Base-by-base conservation (phyloP, 2,329 filamentous ascomycete genomes). In the Colletotrichum shisoi region DNA sequence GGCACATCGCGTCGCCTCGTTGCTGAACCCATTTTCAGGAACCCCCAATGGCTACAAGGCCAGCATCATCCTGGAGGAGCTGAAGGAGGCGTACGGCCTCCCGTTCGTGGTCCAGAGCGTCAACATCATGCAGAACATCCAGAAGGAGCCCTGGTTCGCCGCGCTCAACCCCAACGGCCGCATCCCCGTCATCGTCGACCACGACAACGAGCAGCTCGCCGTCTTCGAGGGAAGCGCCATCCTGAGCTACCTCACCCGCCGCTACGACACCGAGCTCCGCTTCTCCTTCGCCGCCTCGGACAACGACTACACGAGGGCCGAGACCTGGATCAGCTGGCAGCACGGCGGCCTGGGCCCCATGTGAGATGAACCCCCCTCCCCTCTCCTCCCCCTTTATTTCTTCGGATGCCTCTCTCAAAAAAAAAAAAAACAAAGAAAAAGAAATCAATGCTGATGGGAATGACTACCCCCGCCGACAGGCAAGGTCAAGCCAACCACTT, bases 401-500 rank as follows among this genome's bases (percentile, higher is more conserved):
- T 13, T 4, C 40, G 31, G n/a, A 46, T 15, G 3, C 24, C 24
- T 24, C 24, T 24, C 24, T 24, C 24, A 24, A 24, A 24, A 24
- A 3, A 24, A 24, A 24, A 24, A 24, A 24, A 24, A 24, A 3
- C 3, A 24, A 3, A 3, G 3, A 3, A 24, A 24, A 24, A 24
- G 3, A 24, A 24, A 24, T 44, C 5, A 9, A 62, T 8, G 49
- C 12, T 27, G 21, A 15, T n/a, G 34, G 5, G 44, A 9, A 13
- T 12, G 48, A 37, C 44, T 2, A 58, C 76, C 76, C 1, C 39
- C 1, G 24, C 17, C 15, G 12, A n/a, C 19, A 89, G 88, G 85
- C 90, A 93, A 76, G 91, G 88, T 27, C 91, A 93, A 75, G 88
- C 89, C 66, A 89, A 91, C 76, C 90, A 94, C 79, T 94, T 94